Base-by-base conservation (phyloP, 306 rosid species). In the Astragalus glycyphyllos region DNA sequence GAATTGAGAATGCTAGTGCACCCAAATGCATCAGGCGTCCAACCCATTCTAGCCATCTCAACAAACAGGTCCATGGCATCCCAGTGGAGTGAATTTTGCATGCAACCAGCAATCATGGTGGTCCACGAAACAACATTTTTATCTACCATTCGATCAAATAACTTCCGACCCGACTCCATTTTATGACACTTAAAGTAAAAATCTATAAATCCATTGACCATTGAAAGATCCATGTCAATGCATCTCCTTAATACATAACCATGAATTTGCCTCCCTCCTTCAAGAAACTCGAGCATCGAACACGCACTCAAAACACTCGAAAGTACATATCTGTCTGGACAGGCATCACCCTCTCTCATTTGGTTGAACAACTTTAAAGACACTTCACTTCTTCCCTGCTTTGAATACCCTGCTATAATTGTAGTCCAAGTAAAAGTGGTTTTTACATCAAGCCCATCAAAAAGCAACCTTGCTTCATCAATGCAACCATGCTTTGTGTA, bases 61-160 rank as follows among this genome's bases (percentile, higher is more conserved):
- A 72, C 79, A 74, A 85, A 84, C 23, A 93, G 80, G 57, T 76
- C 75, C 73, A 83, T 65, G 41, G 98, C 93, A 65, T 93, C 93
- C 72, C 56, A 44, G 17, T 90, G 81, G 72, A 81, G 80, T 12
- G 90, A 88, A 81, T 90, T 90, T 79, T 93, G 90, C 98, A 90
- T 93, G 80, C 84, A 86, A 37, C 98, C 98, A 10, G 97, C 86
- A 74, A 93, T 86, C 96, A 93, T 85, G 5, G 97, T 88, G 56
- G 98, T 86, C 98, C 98, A 90, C 2, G 97, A 84, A 79, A 93
- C 85, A 46, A 84, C 73, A 69, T 87, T 88, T 80, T 74, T 93
- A 57, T 63, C 84, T 4, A 46, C 46, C 76, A 85, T 46, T 65
- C 49, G 78, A 77, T 88, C 80, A 15, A 93, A 90, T 41, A 93